Evolutionary conservation across 192 early-diverging fungal genomes (phyloP), one percentile per base, ranked within the genome.

Genomic region (Fimicolochytrium jonesii): DNA sequence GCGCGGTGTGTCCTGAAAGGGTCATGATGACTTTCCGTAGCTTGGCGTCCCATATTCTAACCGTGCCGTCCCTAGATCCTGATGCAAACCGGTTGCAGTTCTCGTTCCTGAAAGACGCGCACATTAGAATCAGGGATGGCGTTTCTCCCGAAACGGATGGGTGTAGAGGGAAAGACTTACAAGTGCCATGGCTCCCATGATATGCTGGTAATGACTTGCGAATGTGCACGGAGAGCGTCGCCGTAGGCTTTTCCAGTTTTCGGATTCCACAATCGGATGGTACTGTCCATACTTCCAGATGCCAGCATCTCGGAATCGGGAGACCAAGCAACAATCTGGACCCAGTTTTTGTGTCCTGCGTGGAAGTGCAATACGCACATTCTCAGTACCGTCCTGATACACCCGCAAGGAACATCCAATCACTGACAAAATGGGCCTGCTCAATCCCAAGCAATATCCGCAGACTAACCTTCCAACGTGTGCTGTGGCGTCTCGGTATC

Each of bases 231-330:
- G 36, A 97, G 79, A 5, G 81, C 77, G 6, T 81, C 87, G 17
- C 93, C 92, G 6, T 91, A 46, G 0, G 82, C 73, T 56, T 88
- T 88, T 52, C 95, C 95, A 4, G 88, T 88, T 54, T 77, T 81
- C 18, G 94, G 88, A 55, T 95, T 86, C 95, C 95, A 98, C 34
- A 98, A 61, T 34, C 88, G 74, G 32, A 87, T 64, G 5, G 86
- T 88, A 34, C 84, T 88, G 73, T 98, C 96, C 94, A 97, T 98
- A 43, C 92, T 81, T 23, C 94, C 94, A 3, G 92, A 94, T 3
- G 92, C 92, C 69, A 98, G 74, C 2, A 78, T 73, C 58, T 77
- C 75, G 2, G 88, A 90, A 72, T 97, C 87, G 25, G 96, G 94
- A 15, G 93, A 88, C 94, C 94, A 99, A 4, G 91, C 81, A 39